These are phyloP conservation scores for Clonostachys rhizophaga DNA, from an alignment of 2,329 filamentous ascomycete species.

Conservation along the genomic window DNA sequence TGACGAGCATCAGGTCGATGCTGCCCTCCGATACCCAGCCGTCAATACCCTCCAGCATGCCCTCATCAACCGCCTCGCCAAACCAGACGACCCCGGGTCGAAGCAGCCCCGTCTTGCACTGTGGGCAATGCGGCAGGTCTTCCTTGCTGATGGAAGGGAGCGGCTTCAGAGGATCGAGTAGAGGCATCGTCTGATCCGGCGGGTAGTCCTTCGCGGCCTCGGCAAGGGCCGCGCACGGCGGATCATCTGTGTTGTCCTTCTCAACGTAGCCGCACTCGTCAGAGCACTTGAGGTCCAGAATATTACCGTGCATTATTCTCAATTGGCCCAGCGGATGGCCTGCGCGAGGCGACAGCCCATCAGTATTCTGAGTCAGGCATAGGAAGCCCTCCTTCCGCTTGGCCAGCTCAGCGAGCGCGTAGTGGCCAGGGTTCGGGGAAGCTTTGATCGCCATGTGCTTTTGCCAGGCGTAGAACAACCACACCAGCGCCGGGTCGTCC, in stretches of 20 bases:
- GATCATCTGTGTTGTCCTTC: conserved; percentile 67
- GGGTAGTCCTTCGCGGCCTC: conserved; percentile 50
- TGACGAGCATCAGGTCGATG: conserved; percentile 68
- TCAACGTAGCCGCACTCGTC: conserved; percentile 61
- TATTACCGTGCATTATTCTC: conserved; percentile 72
- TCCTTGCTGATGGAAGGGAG: conserved; percentile 96
- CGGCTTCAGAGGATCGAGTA: conserved; percentile 99
- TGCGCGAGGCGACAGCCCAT: conserved; percentile 73
- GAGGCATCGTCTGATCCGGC: conserved; percentile 30
- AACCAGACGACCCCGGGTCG: conserved; percentile 85
- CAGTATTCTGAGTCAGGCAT: conserved; percentile 83
- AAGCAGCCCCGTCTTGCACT: conserved; percentile 35
- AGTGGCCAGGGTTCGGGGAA: conserved; percentile 73
- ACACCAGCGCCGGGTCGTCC: conserved; percentile 72
- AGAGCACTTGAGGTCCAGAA: conserved; percentile 79
- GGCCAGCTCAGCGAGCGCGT: conserved; percentile 70
- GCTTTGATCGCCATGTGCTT: conserved; percentile 74
- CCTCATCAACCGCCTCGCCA: conserved; percentile 58
- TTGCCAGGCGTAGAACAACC: conserved; percentile 85
- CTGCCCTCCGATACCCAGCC: conserved; percentile 47
- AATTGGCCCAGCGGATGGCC: conserved; percentile 65
- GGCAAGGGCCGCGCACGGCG: conserved; percentile 70
- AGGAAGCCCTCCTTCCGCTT: conserved; percentile 58
- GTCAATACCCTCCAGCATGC: conserved; percentile 55
- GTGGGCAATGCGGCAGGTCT: conserved; percentile 83